phyloP scores from a whole-genome alignment of 2,329 filamentous ascomycete genomes.

The Diaporthe longicolla region DNA sequence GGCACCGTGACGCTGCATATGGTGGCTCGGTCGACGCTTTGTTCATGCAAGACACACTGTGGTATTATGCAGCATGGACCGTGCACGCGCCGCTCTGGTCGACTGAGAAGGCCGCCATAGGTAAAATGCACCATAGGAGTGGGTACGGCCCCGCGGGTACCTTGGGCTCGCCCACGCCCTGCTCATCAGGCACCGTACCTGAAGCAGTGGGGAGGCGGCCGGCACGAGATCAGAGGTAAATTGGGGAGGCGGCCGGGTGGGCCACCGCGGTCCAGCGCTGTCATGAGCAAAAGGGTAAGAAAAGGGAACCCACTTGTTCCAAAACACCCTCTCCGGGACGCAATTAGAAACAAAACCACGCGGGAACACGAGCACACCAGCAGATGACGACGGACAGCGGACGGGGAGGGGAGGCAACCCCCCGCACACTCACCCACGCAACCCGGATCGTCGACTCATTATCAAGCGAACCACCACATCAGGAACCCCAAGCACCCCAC shows the following conservation, averaged over 20 bases:
- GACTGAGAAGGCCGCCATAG: conserved; percentile 12
- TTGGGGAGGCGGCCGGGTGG: conserved; percentile 16
- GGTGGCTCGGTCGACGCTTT: conserved; percentile 1
- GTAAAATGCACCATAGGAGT: not conserved
- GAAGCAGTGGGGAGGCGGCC: conserved; percentile 23
- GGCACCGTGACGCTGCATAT: not conserved
- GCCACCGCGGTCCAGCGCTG: not conserved
- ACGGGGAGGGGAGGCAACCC: not conserved
- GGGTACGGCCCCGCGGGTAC: conserved; percentile 10
- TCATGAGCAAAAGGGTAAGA: not conserved
- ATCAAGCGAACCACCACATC: conserved; percentile 15
- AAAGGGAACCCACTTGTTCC: conserved; percentile 23
- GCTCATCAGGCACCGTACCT: conserved; percentile 30
- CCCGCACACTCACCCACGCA: conserved; percentile 2
- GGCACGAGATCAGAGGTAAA: conserved; percentile 22
- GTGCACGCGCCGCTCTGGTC: conserved; percentile 10
- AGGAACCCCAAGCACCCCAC: conserved; percentile 9
- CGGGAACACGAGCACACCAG: conserved; percentile 1
- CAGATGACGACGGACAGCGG: not conserved
- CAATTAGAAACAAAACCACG: conserved; percentile 22
- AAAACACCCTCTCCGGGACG: conserved; percentile 1
- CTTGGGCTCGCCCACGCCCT: conserved; percentile 20
- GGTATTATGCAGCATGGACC: conserved; percentile 28
- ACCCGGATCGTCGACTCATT: conserved; percentile 28
- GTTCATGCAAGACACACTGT: conserved; percentile 27